These are phyloP conservation scores for Leavenworthia alabamica DNA, from an alignment of 345 rosid species.

Conservation along the genomic window DNA sequence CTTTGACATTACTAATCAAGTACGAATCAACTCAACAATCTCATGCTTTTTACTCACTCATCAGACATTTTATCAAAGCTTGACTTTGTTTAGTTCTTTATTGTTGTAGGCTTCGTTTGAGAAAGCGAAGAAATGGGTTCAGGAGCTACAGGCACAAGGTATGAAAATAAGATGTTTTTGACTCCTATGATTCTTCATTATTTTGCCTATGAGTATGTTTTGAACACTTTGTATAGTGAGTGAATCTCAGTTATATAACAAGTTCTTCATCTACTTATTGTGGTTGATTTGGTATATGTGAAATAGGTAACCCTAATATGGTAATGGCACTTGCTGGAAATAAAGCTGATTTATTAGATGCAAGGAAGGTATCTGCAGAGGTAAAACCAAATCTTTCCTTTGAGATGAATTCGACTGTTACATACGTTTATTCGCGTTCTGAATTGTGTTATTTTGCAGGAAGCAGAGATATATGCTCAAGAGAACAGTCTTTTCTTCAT, in stretches of 20 bases:
- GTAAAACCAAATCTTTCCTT: conserved; percentile 25
- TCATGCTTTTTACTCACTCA: no score
- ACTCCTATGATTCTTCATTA: no score
- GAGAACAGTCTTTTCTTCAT: conserved; percentile 77
- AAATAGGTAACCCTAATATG: conserved; percentile 48
- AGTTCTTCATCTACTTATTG: no score
- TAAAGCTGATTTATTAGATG: conserved; percentile 54
- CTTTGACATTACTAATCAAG: conserved; percentile 81
- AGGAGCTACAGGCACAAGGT: conserved; percentile 62
- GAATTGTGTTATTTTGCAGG: conserved; percentile 45
- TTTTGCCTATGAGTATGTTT: no score
- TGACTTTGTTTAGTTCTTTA: background rate
- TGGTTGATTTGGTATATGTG: background rate
- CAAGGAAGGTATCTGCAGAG: conserved; percentile 51
- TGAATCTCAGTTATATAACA: no score
- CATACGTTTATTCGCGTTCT: background rate
- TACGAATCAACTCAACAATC: no score
- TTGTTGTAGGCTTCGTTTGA: conserved; percentile 44
- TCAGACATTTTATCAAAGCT: background rate
- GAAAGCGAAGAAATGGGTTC: conserved; percentile 63
- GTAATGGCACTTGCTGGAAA: conserved; percentile 58
- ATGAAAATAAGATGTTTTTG: background rate
- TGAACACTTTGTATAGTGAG: background rate
- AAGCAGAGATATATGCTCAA: conserved; percentile 58
- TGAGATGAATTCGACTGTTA: background rate